A percentile compares a stretch with the other conserved stretches of the same genome.
phyloP scores from a whole-genome alignment of 1,284 basidiomycete species.

The Naganishia albida region DNA sequence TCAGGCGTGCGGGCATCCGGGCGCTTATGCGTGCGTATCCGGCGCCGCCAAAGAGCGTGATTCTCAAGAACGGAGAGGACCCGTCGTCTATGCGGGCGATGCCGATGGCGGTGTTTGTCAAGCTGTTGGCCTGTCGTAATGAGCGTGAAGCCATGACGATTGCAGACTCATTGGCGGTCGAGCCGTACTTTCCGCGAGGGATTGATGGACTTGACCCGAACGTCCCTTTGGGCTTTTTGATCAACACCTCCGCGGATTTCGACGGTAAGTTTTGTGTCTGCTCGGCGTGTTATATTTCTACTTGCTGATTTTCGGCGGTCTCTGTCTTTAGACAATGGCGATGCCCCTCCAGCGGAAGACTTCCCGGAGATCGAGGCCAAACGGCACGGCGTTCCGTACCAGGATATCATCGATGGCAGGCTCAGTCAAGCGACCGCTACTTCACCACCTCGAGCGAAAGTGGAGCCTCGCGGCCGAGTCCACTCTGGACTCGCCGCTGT shows the following conservation, averaged over 20 bases:
- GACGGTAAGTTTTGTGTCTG: constrained; percentile 57
- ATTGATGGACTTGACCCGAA: constrained; percentile 10
- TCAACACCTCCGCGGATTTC: constrained; percentile 62
- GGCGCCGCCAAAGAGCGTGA: constrained; percentile 46
- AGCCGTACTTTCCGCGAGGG: constrained; percentile 41
- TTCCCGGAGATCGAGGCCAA: constrained; percentile 26
- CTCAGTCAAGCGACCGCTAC: background rate
- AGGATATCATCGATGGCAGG: constrained; percentile 33
- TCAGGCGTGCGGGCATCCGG: constrained; percentile 58
- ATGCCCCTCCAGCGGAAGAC: constrained; percentile 27
- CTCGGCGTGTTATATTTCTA: background rate
- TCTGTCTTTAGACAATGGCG: constrained; percentile 33
- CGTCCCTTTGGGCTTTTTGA: constrained; percentile 53
- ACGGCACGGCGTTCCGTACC: constrained; percentile 20
- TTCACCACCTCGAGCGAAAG: background rate
- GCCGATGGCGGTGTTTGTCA: constrained; percentile 44
- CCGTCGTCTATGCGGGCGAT: constrained; percentile 46
- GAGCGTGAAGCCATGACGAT: constrained; percentile 44
- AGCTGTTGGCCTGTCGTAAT: constrained; percentile 53
- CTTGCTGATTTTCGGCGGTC: background rate
- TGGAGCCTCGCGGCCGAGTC: constrained; percentile 7
- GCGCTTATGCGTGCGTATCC: constrained; percentile 57
- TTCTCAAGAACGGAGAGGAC: constrained; percentile 43
- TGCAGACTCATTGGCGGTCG: constrained; percentile 49
- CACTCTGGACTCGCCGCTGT: background rate